Evolutionary conservation across 768 basidiomycete genomes (phyloP), one percentile per base, ranked within the genome.

Genomic region (Pleurotus pulmonarius): DNA sequence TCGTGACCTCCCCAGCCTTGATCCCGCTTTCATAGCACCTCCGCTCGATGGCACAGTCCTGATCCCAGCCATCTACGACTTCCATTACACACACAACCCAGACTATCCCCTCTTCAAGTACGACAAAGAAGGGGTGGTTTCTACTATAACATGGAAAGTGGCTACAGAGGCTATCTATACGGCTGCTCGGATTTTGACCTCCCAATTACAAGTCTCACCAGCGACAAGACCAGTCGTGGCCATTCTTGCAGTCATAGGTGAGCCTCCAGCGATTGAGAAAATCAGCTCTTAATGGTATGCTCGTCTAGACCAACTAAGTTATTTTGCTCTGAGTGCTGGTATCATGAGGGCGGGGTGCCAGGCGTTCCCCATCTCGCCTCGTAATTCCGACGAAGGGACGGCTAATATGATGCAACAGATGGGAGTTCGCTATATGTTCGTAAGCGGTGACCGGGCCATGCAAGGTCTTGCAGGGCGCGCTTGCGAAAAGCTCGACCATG

Each of bases 311-410:
- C 68, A 67, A 2, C 47, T 74, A 15, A 63, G 71, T 12, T 67
- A 75, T 46, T 70, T 73, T 44, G 66, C 70, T 3, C 51, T 67
- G 11, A 59, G 63, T 34, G 63, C 70, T 4, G 75, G 76, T 5
- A 67, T 79, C 44, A 64, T 76, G 2, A 63, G 73, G 7, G 75
- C 77, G 5, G 78, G 76, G 16, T 71, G 68, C 56, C 60, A 59
- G 8, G 65, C 69, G 1, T 72, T 74, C 39, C 69, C 74, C 7
- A 64, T 76, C 4, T 77, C 76, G 4, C 68, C 74, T 4, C 71
- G 76, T 59, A 82, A 81, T 63, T 80, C 79, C 0, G 69, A 75
- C 0, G 64, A 71, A 4, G 80, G 79, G 4, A 71, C 77, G 22
- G 77, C 77, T 1, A 73, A 80, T 58, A 68, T 83, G 16, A 65